Evolutionary conservation across 176 grass and related monocot genomes (phyloP), one percentile per base, ranked within the genome.

Genomic region (Triticum turgidum): DNA sequence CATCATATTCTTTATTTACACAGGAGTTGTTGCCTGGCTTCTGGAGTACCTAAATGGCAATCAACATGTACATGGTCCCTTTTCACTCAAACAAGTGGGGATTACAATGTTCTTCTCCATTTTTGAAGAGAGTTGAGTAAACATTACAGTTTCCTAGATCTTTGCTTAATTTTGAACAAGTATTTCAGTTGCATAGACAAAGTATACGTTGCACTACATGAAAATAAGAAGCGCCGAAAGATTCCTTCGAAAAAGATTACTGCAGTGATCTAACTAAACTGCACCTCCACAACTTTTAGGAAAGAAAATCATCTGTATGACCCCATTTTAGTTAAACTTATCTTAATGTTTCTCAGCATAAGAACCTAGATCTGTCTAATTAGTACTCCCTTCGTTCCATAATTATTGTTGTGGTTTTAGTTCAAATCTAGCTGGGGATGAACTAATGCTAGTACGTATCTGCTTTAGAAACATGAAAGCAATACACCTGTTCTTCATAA

Each of bases 1-100:
- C 80, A 61, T 68, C 33, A 27, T 30, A 12, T 90, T 93, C 11
- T 84, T 93, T 30, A 73, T 87, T 11, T 92, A 88, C 24, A 89
- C 88, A 0, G 93, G 93, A 15, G 1, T 87, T 30, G 86, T 80
- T n/a, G 33, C 92, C 7, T 92, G 73, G 83, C 13, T 81, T 29
- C 27, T 95, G 13, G 93, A 95, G 74, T 25, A 18, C 10, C 58
- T 81, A 74, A 34, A 25, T 18, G 58, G 30, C 58, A 81, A 86
- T 39, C 5, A 3, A 24, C 37, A 65, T 20, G 7, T 80, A 0
- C 78, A 20, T 20, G 61, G 15, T 29, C 78, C 37, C 37, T 29
- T 65, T 65, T 63, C 78, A 79, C 77, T 79, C 61, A 80, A 63
- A 42, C 37, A 80, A 5, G n/a, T 83, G 29, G 86, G 62, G 22